These are phyloP conservation scores for Stereum hirsutum DNA, from an alignment of 1,284 basidiomycete genomes.

Conservation along the genomic window DNA sequence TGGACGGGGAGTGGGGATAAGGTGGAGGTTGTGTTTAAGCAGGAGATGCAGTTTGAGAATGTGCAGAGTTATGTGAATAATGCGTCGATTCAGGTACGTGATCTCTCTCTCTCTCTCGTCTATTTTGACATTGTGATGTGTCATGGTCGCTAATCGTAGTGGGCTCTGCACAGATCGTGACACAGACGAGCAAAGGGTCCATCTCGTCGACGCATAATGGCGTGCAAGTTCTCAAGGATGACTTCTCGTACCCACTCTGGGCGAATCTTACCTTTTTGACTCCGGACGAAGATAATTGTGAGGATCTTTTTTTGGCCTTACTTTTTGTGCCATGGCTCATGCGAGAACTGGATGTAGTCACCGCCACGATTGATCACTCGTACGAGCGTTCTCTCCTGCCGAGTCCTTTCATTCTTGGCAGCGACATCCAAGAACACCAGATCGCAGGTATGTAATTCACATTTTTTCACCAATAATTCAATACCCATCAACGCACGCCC, in stretches of 20 bases:
- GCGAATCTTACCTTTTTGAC: slow-evolving; percentile 46
- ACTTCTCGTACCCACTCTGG: slow-evolving; percentile 55
- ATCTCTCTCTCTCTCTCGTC: neutral
- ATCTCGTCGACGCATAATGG: slow-evolving; percentile 55
- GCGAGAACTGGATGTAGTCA: slow-evolving; percentile 25
- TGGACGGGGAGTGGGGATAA: slow-evolving; percentile 45
- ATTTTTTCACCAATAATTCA: neutral
- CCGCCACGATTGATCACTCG: slow-evolving; percentile 53
- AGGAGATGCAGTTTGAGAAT: slow-evolving; percentile 45
- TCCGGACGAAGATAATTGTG: slow-evolving; percentile 39
- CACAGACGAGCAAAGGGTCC: slow-evolving; percentile 47
- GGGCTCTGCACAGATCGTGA: slow-evolving; percentile 44
- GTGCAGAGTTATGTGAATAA: slow-evolving; percentile 44
- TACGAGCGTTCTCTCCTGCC: slow-evolving; percentile 52
- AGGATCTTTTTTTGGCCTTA: no score
- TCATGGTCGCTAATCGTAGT: no score
- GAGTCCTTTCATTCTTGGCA: slow-evolving; percentile 46
- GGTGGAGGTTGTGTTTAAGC: slow-evolving; percentile 45
- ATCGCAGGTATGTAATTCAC: slow-evolving; percentile 34
- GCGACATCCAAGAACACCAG: slow-evolving; percentile 50
- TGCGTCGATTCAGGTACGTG: slow-evolving; percentile 36
- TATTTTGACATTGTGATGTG: neutral
- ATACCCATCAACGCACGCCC: neutral
- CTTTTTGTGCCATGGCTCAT: neutral
- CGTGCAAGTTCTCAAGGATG: slow-evolving; percentile 38